Conservation (phyloP, 2,329 filamentous ascomycete genomes). For the Curvularia hawaiiensis region DNA sequence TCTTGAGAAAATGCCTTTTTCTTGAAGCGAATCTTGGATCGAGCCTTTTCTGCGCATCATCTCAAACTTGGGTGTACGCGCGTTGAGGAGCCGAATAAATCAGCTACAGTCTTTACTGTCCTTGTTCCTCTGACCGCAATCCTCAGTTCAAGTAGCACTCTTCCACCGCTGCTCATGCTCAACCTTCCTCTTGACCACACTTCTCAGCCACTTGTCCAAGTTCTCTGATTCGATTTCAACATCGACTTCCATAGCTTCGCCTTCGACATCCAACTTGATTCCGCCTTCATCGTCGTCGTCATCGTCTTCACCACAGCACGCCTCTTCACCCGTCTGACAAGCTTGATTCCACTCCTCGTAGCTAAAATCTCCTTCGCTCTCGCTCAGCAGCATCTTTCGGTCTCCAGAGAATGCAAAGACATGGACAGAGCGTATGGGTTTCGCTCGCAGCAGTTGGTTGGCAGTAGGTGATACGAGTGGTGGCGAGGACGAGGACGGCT, state of each 20-base stretch:
- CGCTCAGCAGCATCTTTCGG: conserved; percentile 75
- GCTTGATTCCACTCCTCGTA: conserved; percentile 76
- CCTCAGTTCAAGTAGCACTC: conserved; percentile 37
- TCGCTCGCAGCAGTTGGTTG: conserved; percentile 64
- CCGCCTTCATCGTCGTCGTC: conserved; percentile 47
- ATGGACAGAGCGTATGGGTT: conserved; percentile 81
- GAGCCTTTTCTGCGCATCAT: not conserved
- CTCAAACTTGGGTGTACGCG: not conserved
- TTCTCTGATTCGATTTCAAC: conserved; percentile 36
- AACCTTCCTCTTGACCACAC: conserved; percentile 49
- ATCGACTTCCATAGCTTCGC: conserved; percentile 48
- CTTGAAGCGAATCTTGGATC: not conserved
- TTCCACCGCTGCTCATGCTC: conserved; percentile 50
- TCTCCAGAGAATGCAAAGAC: conserved; percentile 74
- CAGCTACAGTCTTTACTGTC: not conserved
- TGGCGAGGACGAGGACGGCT: conserved; percentile 69
- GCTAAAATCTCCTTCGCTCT: conserved; percentile 82
- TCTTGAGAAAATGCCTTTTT: not conserved
- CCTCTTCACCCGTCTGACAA: conserved; percentile 65
- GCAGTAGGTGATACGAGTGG: conserved; percentile 61
- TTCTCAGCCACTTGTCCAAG: conserved; percentile 48
- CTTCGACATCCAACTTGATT: conserved; percentile 35
- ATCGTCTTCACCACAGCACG: conserved; percentile 63
- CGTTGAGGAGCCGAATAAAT: not conserved
- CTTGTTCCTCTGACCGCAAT: not conserved